phyloP scores from a whole-genome alignment of 177 flowering plant species.

The Vitis hybrid region DNA sequence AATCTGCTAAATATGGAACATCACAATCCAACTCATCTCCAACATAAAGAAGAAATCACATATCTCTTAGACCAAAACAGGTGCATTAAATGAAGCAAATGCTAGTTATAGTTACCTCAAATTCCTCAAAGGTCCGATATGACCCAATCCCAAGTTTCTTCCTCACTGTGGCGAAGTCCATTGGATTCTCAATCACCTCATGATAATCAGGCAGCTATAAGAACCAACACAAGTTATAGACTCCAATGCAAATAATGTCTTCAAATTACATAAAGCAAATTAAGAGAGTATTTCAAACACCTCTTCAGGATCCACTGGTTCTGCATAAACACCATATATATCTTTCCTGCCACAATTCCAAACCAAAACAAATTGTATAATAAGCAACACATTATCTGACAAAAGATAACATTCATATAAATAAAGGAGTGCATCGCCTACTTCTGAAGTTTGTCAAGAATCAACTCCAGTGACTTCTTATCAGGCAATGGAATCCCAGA shows the following conservation, averaged over 20 bases:
- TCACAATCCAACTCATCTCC: not conserved
- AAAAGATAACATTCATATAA: not conserved
- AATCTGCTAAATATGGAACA: no score
- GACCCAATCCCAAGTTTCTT: constrained; percentile 65
- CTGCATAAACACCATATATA: constrained; percentile 84
- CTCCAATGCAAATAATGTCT: not conserved
- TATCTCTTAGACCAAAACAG: not conserved
- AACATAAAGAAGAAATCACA: not conserved
- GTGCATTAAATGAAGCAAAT: not conserved
- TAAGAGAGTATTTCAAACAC: constrained; percentile 26
- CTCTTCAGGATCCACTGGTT: constrained; percentile 92
- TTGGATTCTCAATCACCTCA: constrained; percentile 75
- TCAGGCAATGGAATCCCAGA: constrained; percentile 56
- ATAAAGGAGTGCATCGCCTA: constrained; percentile 18
- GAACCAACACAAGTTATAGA: constrained; percentile 14
- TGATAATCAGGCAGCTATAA: constrained; percentile 85
- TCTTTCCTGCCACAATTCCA: constrained; percentile 69
- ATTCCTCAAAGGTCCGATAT: constrained; percentile 59
- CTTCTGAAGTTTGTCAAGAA: constrained; percentile 91
- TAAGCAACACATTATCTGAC: constrained; percentile 4
- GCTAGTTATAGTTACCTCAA: constrained; percentile 44
- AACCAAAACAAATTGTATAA: not conserved
- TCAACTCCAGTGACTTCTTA: constrained; percentile 65
- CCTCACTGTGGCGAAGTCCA: constrained; percentile 88
- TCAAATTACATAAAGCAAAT: not conserved